Evolutionary conservation across 1,284 basidiomycete genomes (phyloP).

Genomic region (Trametes polyzona): DNA sequence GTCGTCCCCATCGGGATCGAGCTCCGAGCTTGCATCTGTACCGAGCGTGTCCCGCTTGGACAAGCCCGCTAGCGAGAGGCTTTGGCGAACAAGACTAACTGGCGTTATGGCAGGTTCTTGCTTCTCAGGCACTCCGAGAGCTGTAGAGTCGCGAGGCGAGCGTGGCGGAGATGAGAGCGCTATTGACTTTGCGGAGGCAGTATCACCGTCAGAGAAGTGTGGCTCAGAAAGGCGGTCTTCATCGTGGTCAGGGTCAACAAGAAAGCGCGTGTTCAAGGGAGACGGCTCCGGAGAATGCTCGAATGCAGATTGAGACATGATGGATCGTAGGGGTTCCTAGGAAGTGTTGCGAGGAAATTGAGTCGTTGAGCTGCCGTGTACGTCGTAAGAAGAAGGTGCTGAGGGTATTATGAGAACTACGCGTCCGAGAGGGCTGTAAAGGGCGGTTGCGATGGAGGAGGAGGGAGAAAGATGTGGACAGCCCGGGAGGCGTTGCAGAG

Average conservation of each 20-base stretch:
- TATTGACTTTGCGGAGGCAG: constrained; percentile 80
- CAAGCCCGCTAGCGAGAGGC: constrained; percentile 26
- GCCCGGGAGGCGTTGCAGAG: constrained; percentile 1
- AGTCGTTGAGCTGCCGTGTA: neutral
- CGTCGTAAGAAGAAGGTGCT: neutral
- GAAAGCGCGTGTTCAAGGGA: constrained; percentile 33
- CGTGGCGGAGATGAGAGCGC: constrained; percentile 63
- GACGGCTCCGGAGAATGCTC: constrained; percentile 22
- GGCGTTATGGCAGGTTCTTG: constrained; percentile 28
- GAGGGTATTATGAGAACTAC: neutral
- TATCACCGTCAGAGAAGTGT: constrained; percentile 60
- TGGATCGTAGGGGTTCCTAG: neutral
- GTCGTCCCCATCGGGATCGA: constrained; percentile 41
- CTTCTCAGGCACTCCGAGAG: constrained; percentile 42
- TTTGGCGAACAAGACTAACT: constrained; percentile 32
- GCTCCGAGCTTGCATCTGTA: constrained; percentile 56
- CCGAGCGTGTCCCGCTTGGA: constrained; percentile 41
- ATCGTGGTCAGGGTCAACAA: constrained; percentile 31
- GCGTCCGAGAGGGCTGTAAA: neutral
- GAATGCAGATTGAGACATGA: constrained; percentile 20
- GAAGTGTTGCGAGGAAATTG: neutral
- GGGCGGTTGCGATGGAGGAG: neutral
- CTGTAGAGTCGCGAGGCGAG: constrained; percentile 34
- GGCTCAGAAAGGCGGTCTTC: constrained; percentile 31
- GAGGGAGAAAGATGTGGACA: neutral